phyloP scores from a whole-genome alignment of 176 grass and related monocot genomes.

The Thinopyrum elongatum region DNA sequence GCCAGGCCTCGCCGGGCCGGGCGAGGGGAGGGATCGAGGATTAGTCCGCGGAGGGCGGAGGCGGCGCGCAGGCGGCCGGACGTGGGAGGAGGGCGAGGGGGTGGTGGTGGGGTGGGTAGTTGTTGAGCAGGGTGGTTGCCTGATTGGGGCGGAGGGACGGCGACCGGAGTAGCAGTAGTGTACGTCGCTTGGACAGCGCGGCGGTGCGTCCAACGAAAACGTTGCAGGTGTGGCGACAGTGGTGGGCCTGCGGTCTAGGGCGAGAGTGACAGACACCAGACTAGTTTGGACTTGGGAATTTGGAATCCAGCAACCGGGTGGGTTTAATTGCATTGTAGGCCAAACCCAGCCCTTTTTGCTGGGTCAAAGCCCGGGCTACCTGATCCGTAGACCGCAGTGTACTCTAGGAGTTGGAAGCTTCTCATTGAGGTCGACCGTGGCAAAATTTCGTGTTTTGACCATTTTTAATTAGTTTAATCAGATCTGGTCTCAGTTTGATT shows the following conservation, averaged over 20 bases:
- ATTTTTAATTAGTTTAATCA: too few species aligned
- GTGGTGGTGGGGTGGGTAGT: not conserved
- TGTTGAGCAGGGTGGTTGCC: not conserved
- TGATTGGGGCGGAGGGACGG: conserved; percentile 1
- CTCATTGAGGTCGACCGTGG: too few species aligned
- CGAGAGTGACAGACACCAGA: conserved; percentile 7
- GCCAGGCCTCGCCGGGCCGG: not conserved
- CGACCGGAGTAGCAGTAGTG: not conserved
- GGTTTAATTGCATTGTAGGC: not conserved
- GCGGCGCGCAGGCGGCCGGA: not conserved
- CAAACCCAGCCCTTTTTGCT: not conserved
- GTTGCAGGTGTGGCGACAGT: not conserved
- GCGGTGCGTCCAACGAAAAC: not conserved
- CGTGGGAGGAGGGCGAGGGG: not conserved
- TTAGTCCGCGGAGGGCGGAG: not conserved
- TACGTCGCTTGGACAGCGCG: conserved; percentile 10
- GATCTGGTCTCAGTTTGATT: too few species aligned
- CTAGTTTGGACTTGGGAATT: not conserved
- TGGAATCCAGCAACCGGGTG: not conserved
- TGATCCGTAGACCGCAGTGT: not conserved
- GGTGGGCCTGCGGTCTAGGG: not conserved
- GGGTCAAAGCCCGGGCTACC: conserved; percentile 2
- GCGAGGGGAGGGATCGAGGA: not conserved
- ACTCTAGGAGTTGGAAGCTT: not conserved
- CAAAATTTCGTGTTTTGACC: too few species aligned